phyloP scores from a whole-genome alignment of 441 rosid species.

The Pelargonium australe region DNA sequence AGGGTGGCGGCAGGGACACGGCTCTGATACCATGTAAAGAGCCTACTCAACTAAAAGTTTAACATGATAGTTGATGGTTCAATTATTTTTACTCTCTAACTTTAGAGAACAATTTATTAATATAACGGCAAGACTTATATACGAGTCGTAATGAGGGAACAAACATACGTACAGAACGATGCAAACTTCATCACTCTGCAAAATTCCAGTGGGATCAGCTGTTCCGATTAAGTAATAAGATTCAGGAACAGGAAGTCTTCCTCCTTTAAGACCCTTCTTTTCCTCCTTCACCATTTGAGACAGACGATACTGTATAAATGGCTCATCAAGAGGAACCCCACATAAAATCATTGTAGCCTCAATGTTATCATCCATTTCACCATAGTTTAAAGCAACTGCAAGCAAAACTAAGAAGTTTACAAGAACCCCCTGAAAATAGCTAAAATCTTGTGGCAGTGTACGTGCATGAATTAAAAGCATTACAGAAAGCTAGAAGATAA shows the following conservation, averaged over 20 bases:
- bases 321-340: constrained; percentile 67
- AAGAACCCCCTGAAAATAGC: not conserved
- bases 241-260: constrained; percentile 50
- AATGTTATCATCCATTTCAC: constrained; percentile 43
- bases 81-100: too few relatives aligned
- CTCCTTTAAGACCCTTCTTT: constrained; percentile 44
- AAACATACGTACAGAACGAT: constrained; percentile 52
- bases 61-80: too few relatives aligned
- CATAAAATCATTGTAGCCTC: constrained; percentile 48
- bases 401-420: constrained; percentile 6
- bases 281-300: constrained; percentile 31
- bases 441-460: too few relatives aligned
- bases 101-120: too few relatives aligned
- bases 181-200: constrained; percentile 64
- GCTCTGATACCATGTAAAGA: too few relatives aligned
- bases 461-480: not conserved
- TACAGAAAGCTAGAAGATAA: not conserved
- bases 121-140: too few relatives aligned
- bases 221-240: constrained; percentile 87
- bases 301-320: constrained; percentile 40
- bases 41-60: too few relatives aligned
- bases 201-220: constrained; percentile 57
- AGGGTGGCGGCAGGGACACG: too few relatives aligned
- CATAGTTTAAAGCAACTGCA: constrained; percentile 45
- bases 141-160: constrained; percentile 1